A percentile compares a stretch with the other conserved stretches of the same genome.
These are phyloP conservation scores for Ascochyta clinopodiicola DNA, from an alignment of 2,329 filamentous ascomycete genomes.

Conservation along the genomic window DNA sequence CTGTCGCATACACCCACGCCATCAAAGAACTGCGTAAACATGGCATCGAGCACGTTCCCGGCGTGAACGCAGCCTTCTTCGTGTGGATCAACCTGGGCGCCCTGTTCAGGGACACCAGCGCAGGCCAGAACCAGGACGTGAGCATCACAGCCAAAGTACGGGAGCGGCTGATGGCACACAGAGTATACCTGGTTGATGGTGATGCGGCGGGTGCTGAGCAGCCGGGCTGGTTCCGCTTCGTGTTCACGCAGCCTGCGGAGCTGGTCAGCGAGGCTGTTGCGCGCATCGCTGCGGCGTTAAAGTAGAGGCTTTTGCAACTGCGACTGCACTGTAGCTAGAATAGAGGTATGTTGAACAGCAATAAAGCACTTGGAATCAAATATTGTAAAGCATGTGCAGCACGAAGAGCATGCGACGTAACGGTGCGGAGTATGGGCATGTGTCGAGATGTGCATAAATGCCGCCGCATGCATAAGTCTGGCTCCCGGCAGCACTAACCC, in stretches of 20 bases:
- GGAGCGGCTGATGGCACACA: slow-evolving; percentile 53
- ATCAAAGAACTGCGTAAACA: slow-evolving; percentile 28
- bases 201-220: slow-evolving; percentile 55
- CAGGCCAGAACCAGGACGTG: slow-evolving; percentile 30
- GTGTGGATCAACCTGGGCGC: slow-evolving; percentile 50
- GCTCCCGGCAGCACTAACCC: too few species aligned
- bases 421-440: too few species aligned
- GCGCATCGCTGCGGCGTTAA: background rate
- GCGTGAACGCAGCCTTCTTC: slow-evolving; percentile 56
- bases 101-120: slow-evolving; percentile 15
- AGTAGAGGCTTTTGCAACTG: background rate
- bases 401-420: too few species aligned
- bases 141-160: slow-evolving; percentile 56
- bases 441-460: too few species aligned
- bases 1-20: slow-evolving; percentile 21
- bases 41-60: slow-evolving; percentile 49
- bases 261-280: slow-evolving; percentile 2
- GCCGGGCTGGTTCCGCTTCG: slow-evolving; percentile 62
- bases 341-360: too few species aligned
- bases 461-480: too few species aligned
- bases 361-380: too few species aligned
- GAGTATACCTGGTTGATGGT: slow-evolving; percentile 59
- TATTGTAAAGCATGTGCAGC: too few species aligned
- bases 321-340: too few species aligned
- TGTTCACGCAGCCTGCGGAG: slow-evolving; percentile 48